Evolutionary conservation across 768 basidiomycete genomes (phyloP).

Genomic region (Candolleomyces aberdarensis): DNA sequence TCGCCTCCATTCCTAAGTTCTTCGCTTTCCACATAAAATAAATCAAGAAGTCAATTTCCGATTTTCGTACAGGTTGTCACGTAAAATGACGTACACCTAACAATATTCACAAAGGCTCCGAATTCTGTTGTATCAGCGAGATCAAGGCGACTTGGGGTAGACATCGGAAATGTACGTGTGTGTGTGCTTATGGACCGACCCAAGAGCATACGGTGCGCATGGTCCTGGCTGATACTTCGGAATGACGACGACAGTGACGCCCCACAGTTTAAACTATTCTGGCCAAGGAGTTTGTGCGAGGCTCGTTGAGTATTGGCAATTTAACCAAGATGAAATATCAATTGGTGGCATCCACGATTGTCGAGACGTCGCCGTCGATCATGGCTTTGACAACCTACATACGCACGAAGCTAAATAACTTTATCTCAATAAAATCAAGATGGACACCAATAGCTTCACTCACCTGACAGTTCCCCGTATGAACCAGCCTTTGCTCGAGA

Average conservation of each 20-base stretch:
- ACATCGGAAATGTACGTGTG: not conserved
- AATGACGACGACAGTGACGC: not conserved
- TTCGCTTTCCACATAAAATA: not conserved
- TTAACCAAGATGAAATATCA: no score
- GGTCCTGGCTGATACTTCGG: not conserved
- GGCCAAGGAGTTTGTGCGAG: no score
- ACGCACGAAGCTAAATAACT: no score
- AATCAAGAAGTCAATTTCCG: not conserved
- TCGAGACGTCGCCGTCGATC: no score
- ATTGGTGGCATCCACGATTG: no score
- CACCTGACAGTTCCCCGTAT: not conserved
- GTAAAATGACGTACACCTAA: not conserved
- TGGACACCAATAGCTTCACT: no score
- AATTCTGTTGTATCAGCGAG: not conserved
- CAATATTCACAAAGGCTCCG: not conserved
- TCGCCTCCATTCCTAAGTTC: not conserved
- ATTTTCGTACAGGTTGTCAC: not conserved
- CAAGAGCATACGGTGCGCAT: not conserved
- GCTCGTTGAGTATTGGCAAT: no score
- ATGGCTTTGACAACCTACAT: no score
- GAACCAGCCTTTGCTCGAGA: not conserved
- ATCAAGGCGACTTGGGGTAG: not conserved
- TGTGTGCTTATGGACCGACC: not conserved
- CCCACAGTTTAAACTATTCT: no score
- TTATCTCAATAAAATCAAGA: no score